phyloP scores from a whole-genome alignment of 768 basidiomycete species.

The Pulveroboletus sp. region DNA sequence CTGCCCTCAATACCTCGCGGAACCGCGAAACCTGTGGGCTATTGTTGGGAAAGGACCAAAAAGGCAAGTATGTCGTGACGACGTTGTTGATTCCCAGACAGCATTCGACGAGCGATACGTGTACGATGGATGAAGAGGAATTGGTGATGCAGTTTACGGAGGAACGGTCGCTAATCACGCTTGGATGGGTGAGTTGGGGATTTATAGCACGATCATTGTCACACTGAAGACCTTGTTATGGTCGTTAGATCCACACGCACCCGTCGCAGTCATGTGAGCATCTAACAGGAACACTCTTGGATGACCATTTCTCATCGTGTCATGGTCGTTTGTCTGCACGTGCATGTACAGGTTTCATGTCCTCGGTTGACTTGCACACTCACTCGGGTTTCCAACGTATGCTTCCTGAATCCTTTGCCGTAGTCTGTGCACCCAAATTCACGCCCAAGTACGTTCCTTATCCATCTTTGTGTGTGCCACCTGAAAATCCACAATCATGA shows the following conservation, averaged over 20 bases:
- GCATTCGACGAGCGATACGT: constrained; percentile 85
- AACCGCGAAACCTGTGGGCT: constrained; percentile 87
- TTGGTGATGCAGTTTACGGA: constrained; percentile 82
- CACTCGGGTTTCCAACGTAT: constrained; percentile 86
- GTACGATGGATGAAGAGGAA: constrained; percentile 88
- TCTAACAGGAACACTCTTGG: not conserved
- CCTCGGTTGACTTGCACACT: constrained; percentile 88
- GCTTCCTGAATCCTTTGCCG: constrained; percentile 89
- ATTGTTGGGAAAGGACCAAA: constrained; percentile 63
- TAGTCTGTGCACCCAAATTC: constrained; percentile 82
- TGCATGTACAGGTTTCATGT: constrained; percentile 75
- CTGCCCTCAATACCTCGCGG: constrained; percentile 68
- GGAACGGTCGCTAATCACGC: constrained; percentile 71
- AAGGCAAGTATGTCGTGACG: constrained; percentile 65
- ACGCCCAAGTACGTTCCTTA: constrained; percentile 57
- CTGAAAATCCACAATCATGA: not conserved
- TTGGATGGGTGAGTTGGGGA: constrained; percentile 76
- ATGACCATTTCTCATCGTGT: not conserved
- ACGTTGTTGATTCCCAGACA: constrained; percentile 86
- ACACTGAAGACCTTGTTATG: not conserved
- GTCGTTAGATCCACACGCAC: constrained; percentile 79
- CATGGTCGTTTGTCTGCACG: not conserved
- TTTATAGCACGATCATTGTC: not conserved
- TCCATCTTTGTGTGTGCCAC: not conserved
- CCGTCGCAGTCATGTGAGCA: constrained; percentile 79